Evolutionary conservation across 805 yeast species (phyloP).

Genomic region (Wickerhamomyces alni): DNA sequence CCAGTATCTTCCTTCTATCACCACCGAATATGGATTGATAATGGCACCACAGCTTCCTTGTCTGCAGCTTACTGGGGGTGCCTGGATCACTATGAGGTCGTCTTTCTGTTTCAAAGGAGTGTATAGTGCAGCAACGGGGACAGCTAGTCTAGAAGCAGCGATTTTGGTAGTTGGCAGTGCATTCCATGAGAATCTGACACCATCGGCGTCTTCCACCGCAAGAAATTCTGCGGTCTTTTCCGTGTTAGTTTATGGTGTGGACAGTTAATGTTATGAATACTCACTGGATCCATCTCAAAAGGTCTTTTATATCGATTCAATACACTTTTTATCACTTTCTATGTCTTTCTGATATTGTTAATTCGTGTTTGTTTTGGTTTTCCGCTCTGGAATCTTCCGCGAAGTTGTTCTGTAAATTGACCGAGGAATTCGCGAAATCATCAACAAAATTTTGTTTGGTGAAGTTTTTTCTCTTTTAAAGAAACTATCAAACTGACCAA

Average conservation of each 20-base stretch:
- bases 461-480: no score
- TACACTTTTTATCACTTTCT: no score
- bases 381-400: no score
- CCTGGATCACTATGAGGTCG: constrained; percentile 31
- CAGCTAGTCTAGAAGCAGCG: background rate
- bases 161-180: background rate
- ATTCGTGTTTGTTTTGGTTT: no score
- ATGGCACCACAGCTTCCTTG: constrained; percentile 42
- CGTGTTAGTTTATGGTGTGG: background rate
- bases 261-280: no score
- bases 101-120: constrained; percentile 47
- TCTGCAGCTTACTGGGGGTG: constrained; percentile 43
- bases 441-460: no score
- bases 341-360: no score
- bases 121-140: background rate
- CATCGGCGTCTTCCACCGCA: constrained; percentile 13
- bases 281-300: background rate
- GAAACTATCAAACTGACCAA: no score
- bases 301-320: no score
- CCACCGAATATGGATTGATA: constrained; percentile 43
- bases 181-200: background rate
- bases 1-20: constrained; percentile 35
- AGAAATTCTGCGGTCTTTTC: constrained; percentile 4
- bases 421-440: no score
- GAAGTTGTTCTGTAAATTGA: no score